Percentiles rank a stretch among this genome's conserved stretches.
phyloP scores from a whole-genome alignment of 2,329 filamentous ascomycete genomes.

The Colletotrichum plurivorum region DNA sequence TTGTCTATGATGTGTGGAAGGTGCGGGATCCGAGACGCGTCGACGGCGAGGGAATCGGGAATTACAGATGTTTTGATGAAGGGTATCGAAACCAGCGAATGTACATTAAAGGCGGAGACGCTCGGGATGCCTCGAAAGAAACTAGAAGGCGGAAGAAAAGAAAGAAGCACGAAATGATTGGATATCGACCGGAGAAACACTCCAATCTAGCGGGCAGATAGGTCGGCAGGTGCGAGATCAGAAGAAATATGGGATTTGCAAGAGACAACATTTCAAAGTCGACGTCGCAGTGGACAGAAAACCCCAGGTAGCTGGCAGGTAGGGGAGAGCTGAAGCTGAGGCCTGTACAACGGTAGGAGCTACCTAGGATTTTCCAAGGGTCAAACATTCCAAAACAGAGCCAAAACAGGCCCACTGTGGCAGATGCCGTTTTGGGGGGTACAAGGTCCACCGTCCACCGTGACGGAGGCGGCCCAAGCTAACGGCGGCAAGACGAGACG shows the following conservation, averaged over 20 bases:
- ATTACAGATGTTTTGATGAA: conserved; percentile 5
- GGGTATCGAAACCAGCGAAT: conserved; percentile 14
- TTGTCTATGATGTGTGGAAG: conserved; percentile 8
- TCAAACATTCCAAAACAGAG: conserved; percentile 39
- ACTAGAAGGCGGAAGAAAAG: not conserved
- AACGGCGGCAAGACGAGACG: conserved; percentile 24
- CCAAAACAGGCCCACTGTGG: conserved; percentile 40
- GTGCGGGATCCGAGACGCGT: not conserved
- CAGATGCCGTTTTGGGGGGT: conserved; percentile 35
- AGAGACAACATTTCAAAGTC: not conserved
- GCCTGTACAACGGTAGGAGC: not conserved
- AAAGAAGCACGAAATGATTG: conserved; percentile 24
- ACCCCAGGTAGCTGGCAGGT: no score
- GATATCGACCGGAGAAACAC: conserved; percentile 1
- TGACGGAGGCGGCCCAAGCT: conserved; percentile 25
- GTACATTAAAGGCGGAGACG: conserved; percentile 4
- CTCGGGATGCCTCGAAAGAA: conserved; percentile 6
- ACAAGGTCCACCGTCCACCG: not conserved
- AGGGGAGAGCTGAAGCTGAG: conserved; percentile 12
- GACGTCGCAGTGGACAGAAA: conserved; percentile 11
- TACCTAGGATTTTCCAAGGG: conserved; percentile 30
- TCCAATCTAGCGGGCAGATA: not conserved
- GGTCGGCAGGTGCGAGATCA: not conserved
- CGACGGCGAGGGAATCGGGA: not conserved
- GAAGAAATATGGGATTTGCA: conserved; percentile 19